Evolutionary conservation across 1,284 basidiomycete species (phyloP).

Genomic region (Cutaneotrichosporon cavernicola): DNA sequence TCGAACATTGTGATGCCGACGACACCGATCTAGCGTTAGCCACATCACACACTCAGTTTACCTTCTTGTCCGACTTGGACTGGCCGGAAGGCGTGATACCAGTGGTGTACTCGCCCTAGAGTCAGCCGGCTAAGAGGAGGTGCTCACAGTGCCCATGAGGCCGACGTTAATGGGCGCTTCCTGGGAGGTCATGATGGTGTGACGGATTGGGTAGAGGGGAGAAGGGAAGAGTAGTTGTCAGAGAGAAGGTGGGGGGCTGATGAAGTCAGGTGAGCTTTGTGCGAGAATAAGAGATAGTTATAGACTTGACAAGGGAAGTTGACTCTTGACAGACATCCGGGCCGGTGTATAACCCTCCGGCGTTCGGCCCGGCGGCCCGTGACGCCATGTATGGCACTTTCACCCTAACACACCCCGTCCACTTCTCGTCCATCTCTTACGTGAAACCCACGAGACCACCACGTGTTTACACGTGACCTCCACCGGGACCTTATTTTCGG

Average conservation of each 20-base stretch:
- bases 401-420: no score
- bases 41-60: slow-evolving; percentile 37
- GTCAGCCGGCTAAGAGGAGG: not conserved
- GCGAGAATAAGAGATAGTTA: not conserved
- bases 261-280: not conserved
- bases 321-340: no score
- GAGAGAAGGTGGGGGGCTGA: not conserved
- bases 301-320: not conserved
- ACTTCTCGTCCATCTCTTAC: not conserved
- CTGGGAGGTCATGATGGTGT: slow-evolving; percentile 1
- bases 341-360: not conserved
- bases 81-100: slow-evolving; percentile 87
- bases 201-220: not conserved
- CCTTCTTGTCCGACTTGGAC: slow-evolving; percentile 92
- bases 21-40: slow-evolving; percentile 61
- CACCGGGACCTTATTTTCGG: slow-evolving; percentile 5
- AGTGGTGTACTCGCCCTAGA: slow-evolving; percentile 72
- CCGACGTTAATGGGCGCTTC: slow-evolving; percentile 47
- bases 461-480: not conserved
- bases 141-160: slow-evolving; percentile 52
- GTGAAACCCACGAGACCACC: not conserved
- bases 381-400: no score
- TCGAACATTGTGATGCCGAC: slow-evolving; percentile 88
- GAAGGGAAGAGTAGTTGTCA: not conserved
- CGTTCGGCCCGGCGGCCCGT: not conserved